Conservation (phyloP, 2,329 filamentous ascomycete genomes). For the Trichophyton benhamiae region DNA sequence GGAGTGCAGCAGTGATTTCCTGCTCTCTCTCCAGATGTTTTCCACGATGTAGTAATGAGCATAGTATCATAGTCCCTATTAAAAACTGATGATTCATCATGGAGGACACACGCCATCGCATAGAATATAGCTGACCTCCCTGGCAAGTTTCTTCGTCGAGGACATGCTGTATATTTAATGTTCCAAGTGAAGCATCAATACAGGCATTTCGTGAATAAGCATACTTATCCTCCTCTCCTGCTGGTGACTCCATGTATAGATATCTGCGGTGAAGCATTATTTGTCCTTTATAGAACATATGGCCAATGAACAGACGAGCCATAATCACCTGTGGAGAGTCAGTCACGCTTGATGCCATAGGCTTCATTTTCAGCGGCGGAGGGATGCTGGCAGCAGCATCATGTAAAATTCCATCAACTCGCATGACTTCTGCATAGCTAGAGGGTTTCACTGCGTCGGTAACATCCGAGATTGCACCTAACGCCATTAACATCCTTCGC, state of each 20-base stretch:
- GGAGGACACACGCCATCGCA: conserved; percentile 46
- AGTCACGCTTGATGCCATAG: conserved; percentile 16
- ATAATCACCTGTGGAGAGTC: conserved; percentile 17
- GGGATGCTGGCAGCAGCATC: conserved; percentile 6
- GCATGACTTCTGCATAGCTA: conserved; percentile 26
- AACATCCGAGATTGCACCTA: conserved; percentile 29
- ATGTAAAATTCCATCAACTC: not conserved
- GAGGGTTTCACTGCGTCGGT: conserved; percentile 23
- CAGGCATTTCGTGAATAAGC: conserved; percentile 34
- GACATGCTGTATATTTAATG: conserved; percentile 37
- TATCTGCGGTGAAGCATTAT: conserved; percentile 17
- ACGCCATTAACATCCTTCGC: conserved; percentile 24
- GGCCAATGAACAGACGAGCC: conserved; percentile 14
- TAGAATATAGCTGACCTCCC: conserved; percentile 40
- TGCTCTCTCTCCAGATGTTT: conserved; percentile 8
- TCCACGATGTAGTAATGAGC: conserved; percentile 19
- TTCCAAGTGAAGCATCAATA: conserved; percentile 35
- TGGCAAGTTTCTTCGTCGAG: conserved; percentile 41
- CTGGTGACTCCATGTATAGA: conserved; percentile 7
- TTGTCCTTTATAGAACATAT: conserved; percentile 18
- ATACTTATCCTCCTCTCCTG: not conserved
- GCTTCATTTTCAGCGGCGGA: conserved; percentile 16
- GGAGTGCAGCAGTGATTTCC: conserved; percentile 13
- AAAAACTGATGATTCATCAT: conserved; percentile 49
- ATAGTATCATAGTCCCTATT: conserved; percentile 47